Evolutionary conservation across 805 yeast genomes (phyloP), one percentile per base, ranked within the genome.

Genomic region (Clavispora santaluciae): DNA sequence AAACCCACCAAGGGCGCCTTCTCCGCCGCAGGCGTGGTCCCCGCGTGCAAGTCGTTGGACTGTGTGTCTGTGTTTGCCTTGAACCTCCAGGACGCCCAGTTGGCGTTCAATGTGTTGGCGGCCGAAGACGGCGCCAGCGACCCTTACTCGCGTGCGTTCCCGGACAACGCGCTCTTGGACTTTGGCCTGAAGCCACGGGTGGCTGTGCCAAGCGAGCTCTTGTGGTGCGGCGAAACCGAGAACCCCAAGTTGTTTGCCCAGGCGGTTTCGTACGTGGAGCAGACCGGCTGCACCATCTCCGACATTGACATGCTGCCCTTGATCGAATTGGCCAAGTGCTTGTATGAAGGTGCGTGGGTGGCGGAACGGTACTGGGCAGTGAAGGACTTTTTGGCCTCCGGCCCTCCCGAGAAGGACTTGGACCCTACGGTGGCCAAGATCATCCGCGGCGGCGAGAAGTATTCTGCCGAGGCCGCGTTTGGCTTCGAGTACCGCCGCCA

Each of bases 261-360:
- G 20, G 87, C 95, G 2, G 72, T 90, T 16, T 74, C 73, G 18
- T 56, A 63, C 35, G 50, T 57, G 34, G 61, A 68, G 31, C 53
- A 65, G 31, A 53, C 75, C 12, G 86, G 83, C 33, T 75, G 75
- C 39, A 67, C 70, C 30, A 64, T 86, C 22, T 73, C 77, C 17
- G 67, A 79, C 9, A 61, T 81, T 33, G 90, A 88, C 63, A 90
- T 91, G 59, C 62, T 81, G 13, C 86, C 89, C 4, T 69, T 91
- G 30, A 69, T 86, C 45, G 85, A 84, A 26, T 72, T 91, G 42
- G 99, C 98, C 13, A 78, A 78, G 52, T 86, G 93, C 57, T 73
- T 91, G 26, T 91, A 91, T 60, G 97, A 91, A 57, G 99, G 99
- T 43, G 86, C 98, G n/a, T 91, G 99, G 99, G 98, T 91, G 9